Evolutionary conservation across 2,329 filamentous ascomycete species (phyloP), one percentile per base, ranked within the genome.

Genomic region (Dryadomyces quercivorus): DNA sequence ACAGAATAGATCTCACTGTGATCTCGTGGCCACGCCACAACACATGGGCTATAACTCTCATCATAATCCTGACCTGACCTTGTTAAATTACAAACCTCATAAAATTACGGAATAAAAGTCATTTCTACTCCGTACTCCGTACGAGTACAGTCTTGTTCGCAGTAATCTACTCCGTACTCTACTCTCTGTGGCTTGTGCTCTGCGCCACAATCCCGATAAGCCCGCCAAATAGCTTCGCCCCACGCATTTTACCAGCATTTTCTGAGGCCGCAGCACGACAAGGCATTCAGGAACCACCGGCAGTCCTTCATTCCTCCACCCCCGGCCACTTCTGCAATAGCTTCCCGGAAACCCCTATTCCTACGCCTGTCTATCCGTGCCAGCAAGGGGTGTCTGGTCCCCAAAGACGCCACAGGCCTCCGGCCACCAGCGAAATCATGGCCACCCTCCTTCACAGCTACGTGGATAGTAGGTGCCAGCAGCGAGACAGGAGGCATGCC

Each of bases 381-480:
- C 26, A 31, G 26, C 26, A 10, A 48, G 22, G 20, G 26, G 12
- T 26, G 10, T 18, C 26, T 49, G 46, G 46, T 34, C 26, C 26
- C 16, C 8, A 31, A 8, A n/a, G 34, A 38, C 31, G n/a, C 31
- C n/a, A 20, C 36, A 21, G 20, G 34, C 48, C 20, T 9, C 21
- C 48, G 48, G 46, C 46, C 49, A 31, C 50, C 50, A 12, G 20
- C 50, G 22, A 18, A 55, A 58, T 54, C 59, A 62, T 62, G 61
- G 57, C 60, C 49, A 52, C 59, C 49, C 61, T 68, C 10, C 43
- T 62, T 31, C 62, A 65, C 58, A 60, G 56, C 59, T 67, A 67
- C 58, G 43, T 65, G 36, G 62, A 66, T 31, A 67, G 65, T 67
- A 55, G n/a, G 65, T 10, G 26, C 5, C 42, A 15, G 49, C 16